Evolutionary conservation across 2,329 filamentous ascomycete genomes (phyloP).

Genomic region (Claviceps sp.): DNA sequence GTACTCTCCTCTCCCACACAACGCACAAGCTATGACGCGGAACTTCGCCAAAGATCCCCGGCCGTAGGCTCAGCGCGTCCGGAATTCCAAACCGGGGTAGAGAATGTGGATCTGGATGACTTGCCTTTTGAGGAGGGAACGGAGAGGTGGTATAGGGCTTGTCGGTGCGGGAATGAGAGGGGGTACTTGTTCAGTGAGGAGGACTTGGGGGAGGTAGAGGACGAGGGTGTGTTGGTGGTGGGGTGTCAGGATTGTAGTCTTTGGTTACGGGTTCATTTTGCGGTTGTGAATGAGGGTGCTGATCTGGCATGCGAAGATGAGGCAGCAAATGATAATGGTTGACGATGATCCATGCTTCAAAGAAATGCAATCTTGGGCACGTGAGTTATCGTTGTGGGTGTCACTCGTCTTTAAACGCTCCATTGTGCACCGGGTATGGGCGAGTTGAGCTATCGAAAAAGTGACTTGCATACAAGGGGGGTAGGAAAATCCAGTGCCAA

Average conservation of each 20-base stretch:
- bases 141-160: constrained; percentile 41
- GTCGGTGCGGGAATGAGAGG: constrained; percentile 49
- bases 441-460: not conserved
- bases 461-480: not conserved
- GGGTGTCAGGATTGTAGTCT: constrained; percentile 54
- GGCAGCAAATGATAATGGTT: constrained; percentile 10
- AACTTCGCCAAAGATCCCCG: constrained; percentile 22
- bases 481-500: not conserved
- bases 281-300: constrained; percentile 28
- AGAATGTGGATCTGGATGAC: constrained; percentile 54
- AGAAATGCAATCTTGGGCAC: too few species aligned
- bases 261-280: constrained; percentile 53
- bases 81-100: constrained; percentile 43
- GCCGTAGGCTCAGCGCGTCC: constrained; percentile 5
- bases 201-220: constrained; percentile 45
- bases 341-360: constrained; percentile 4
- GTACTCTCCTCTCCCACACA: constrained; percentile 37
- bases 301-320: constrained; percentile 10
- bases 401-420: not conserved
- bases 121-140: constrained; percentile 36
- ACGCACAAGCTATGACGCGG: constrained; percentile 40
- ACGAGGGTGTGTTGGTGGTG: constrained; percentile 48
- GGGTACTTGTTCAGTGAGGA: constrained; percentile 46
- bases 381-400: too few species aligned
- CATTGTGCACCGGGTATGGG: not conserved